Evolutionary conservation across 1,284 basidiomycete species (phyloP), one percentile per base, ranked within the genome.

Genomic region (Leccinum insolens): DNA sequence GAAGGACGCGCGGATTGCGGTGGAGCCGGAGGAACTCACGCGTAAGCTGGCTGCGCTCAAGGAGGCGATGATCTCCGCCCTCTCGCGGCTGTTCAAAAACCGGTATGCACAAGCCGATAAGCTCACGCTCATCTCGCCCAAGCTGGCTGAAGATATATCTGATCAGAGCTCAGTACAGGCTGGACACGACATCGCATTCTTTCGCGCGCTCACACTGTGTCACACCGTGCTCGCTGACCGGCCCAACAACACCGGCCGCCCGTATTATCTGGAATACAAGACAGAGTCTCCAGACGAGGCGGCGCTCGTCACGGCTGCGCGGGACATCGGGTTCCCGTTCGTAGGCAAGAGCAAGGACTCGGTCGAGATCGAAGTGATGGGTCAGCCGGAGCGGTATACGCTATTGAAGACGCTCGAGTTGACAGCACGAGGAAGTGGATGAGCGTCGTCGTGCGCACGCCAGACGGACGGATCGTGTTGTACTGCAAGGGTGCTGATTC

Each of bases 401-500:
- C 85, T 91, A 2, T 82, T 99, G 37, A 90, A 93, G 75, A 84
- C 94, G 71, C 85, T 98, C 75, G 96, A 98, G 78, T 99, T 99
- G 96, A 95, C 83, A 93, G 90, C 71, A 92, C 95, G 58, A 83
- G 96, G 69, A 99, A 99, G 82, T 85, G 96, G 66, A 98, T 98
- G 96, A 95, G 93, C 76, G 91, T 94, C 58, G 83, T 98, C 69
- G 89, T 95, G 57, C 91, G 95, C 58, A 87, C 88, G 67, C 92
- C 95, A 0, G 91, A 95, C 68, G 94, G 95, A 20, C 84, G 85
- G 73, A 83, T 98, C 69, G 82, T 95, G 17, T 81, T 98, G 72
- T 96, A 96, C 78, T 95, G 92, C 85, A 99, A 98, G 80, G 96
- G 96, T n/a, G 96, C 96, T 9, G 96, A 99, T 80, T 94, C 90